A percentile compares a stretch with the other conserved stretches of the same genome.
Evolutionary conservation across 179 eudicot species (phyloP).

Genomic region (Nepenthes alata): DNA sequence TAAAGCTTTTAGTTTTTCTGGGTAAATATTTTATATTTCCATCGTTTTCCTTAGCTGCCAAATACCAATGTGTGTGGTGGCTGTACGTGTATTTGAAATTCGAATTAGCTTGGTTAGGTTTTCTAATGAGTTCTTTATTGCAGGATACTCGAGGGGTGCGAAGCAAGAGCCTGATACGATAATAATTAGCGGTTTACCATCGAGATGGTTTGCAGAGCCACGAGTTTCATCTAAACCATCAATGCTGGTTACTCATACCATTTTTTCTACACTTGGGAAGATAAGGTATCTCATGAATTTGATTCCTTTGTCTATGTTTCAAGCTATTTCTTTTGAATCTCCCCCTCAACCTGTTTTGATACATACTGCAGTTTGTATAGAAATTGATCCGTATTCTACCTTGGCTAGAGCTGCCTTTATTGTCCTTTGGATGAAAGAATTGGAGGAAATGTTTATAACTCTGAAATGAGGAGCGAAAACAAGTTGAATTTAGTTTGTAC

Average conservation of each 20-base stretch:
- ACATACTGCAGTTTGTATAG: no score
- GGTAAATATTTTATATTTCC: no score
- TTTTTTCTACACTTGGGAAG: constrained; percentile 72
- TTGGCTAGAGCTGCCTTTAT: no score
- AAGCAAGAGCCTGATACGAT: constrained; percentile 67
- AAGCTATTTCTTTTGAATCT: background rate
- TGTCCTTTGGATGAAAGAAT: no score
- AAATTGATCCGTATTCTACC: no score
- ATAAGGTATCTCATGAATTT: constrained; percentile 36
- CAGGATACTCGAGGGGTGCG: constrained; percentile 44
- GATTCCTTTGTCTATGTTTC: background rate
- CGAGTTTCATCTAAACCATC: constrained; percentile 84
- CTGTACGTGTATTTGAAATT: background rate
- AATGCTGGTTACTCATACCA: constrained; percentile 80
- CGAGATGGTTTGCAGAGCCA: constrained; percentile 89
- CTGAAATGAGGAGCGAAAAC: no score
- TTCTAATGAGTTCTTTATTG: background rate
- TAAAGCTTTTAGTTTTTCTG: no score
- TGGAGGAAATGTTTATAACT: no score
- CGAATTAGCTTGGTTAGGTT: background rate
- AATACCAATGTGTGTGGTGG: background rate
- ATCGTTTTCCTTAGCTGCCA: background rate
- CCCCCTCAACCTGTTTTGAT: no score
- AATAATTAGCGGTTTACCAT: constrained; percentile 68
- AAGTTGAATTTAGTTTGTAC: no score